Conservation (phyloP, 352 stramenopile genomes). For the Phytophthora macrochlamydospora region DNA sequence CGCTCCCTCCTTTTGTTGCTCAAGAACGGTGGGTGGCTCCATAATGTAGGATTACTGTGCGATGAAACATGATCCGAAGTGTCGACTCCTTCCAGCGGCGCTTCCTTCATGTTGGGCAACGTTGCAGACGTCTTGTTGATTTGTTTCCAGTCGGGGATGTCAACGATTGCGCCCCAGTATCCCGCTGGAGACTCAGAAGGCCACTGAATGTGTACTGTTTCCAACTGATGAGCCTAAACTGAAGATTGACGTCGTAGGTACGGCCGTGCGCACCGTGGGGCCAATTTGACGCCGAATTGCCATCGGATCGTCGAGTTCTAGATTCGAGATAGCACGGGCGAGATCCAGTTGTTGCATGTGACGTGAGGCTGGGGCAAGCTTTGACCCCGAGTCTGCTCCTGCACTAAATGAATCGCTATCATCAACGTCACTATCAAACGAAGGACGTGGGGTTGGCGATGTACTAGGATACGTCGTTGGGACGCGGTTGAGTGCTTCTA, state of each 20-base stretch:
- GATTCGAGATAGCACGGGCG: constrained; percentile 72
- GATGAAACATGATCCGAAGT: constrained; percentile 43
- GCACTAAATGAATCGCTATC: constrained; percentile 25
- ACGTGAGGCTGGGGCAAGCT: constrained; percentile 62
- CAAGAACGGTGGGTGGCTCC: constrained; percentile 69
- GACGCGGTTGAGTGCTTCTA: constrained; percentile 19
- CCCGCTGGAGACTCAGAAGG: constrained; percentile 54
- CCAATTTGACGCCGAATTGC: constrained; percentile 64
- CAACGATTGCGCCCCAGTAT: constrained; percentile 50
- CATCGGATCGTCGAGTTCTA: constrained; percentile 81
- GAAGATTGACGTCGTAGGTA: constrained; percentile 73
- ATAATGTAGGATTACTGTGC: constrained; percentile 66
- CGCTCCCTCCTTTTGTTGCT: constrained; percentile 35
- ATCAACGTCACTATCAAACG: constrained; percentile 33
- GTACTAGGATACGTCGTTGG: constrained; percentile 32
- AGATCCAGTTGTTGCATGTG: constrained; percentile 85
- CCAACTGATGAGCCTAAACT: constrained; percentile 59
- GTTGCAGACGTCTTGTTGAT: constrained; percentile 63
- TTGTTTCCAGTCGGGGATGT: constrained; percentile 64
- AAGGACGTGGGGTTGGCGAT: constrained; percentile 39
- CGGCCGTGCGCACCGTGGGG: constrained; percentile 46
- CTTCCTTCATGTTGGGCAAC: constrained; percentile 57
- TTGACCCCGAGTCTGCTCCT: constrained; percentile 10
- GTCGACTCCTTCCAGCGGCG: constrained; percentile 28
- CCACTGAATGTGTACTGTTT: constrained; percentile 53